phyloP scores from a whole-genome alignment of 75 land plant genomes.

The Larix kaempferi region DNA sequence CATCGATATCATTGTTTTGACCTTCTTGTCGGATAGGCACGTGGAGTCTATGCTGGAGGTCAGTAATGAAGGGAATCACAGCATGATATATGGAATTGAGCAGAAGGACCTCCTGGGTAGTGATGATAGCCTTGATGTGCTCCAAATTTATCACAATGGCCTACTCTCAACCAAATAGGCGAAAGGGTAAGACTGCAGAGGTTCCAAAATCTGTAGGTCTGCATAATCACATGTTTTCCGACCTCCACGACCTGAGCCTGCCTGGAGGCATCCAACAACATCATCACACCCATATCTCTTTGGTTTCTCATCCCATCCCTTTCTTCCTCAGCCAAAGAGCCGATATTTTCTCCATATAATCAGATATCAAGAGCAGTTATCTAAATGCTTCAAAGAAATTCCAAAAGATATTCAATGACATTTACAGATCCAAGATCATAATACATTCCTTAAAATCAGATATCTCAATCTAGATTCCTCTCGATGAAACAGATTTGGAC shows the following conservation, averaged over 20 bases:
- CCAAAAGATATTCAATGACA: no score
- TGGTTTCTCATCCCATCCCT: constrained; percentile 60
- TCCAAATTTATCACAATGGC: constrained; percentile 85
- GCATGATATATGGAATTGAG: constrained; percentile 56
- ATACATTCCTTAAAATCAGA: no score
- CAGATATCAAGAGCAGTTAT: no score
- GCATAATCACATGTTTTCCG: constrained; percentile 65
- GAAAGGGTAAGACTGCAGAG: constrained; percentile 53
- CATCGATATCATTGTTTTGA: no score
- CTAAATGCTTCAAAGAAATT: no score
- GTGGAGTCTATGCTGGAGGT: constrained; percentile 49
- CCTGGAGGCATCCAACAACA: constrained; percentile 53
- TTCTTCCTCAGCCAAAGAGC: constrained; percentile 71
- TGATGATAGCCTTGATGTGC: constrained; percentile 86
- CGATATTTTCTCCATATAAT: no score
- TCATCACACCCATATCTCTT: no score
- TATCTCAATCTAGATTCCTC: no score
- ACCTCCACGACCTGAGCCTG: constrained; percentile 63
- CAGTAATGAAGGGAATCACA: constrained; percentile 59
- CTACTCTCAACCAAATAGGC: constrained; percentile 62
- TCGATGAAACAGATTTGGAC: no score
- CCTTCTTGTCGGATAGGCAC: no score
- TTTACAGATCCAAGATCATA: no score
- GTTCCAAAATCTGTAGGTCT: constrained; percentile 54
- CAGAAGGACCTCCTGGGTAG: constrained; percentile 74